A percentile compares a stretch with the other conserved stretches of the same genome.
phyloP scores from a whole-genome alignment of 2,329 filamentous ascomycete species.

The Magnaporthiopsis incrustans region DNA sequence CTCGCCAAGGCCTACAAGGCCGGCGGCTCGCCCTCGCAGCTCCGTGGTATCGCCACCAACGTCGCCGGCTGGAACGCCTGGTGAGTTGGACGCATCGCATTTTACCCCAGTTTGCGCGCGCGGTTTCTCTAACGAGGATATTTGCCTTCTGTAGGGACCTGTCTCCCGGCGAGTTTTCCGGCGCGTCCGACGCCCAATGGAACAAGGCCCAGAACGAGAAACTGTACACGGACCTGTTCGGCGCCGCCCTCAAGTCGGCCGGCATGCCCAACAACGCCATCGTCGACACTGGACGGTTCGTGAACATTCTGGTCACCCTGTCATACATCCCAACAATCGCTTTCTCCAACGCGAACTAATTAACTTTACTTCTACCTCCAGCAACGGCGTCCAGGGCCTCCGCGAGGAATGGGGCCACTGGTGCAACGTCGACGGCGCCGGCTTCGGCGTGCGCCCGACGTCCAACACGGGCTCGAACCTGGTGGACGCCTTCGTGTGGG shows the following conservation, averaged over 20 bases:
- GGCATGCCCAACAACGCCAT: conserved; percentile 34
- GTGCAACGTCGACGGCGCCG: conserved; percentile 49
- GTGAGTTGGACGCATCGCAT: conserved; percentile 2
- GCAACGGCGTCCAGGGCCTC: conserved; percentile 31
- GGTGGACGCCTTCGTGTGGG: conserved; percentile 57
- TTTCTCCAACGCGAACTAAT: not conserved
- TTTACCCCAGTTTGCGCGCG: conserved; percentile 7
- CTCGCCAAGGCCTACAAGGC: conserved; percentile 29
- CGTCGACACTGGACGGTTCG: conserved; percentile 24
- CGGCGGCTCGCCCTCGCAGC: conserved; percentile 27
- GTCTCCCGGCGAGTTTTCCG: conserved; percentile 28
- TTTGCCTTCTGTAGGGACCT: conserved; percentile 16
- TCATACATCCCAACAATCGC: no score
- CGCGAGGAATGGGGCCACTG: conserved; percentile 37
- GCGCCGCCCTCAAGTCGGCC: conserved; percentile 22
- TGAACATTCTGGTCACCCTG: no score
- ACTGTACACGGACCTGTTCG: conserved; percentile 33
- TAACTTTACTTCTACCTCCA: conserved; percentile 10
- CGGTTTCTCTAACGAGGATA: not conserved
- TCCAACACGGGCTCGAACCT: conserved; percentile 45
- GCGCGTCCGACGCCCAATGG: conserved; percentile 31
- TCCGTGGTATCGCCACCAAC: conserved; percentile 31
- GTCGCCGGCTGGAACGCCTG: conserved; percentile 31
- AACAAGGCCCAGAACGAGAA: conserved; percentile 34
- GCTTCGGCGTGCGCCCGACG: conserved; percentile 51